These are phyloP conservation scores for Conidiobolus incongruus DNA, from an alignment of 371 early-diverging fungal genomes.

Conservation along the genomic window DNA sequence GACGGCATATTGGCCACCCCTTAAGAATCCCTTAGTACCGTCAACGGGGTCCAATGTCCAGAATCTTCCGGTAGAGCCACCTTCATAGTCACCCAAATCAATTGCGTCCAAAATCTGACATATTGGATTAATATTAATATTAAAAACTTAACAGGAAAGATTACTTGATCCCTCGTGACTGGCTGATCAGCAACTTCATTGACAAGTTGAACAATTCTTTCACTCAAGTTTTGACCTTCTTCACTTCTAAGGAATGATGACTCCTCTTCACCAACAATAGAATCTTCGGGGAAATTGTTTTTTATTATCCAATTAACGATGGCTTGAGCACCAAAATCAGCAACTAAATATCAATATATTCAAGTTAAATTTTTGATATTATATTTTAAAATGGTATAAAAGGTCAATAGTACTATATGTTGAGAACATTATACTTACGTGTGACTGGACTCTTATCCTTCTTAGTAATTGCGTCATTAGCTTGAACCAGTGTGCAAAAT, in stretches of 20 bases:
- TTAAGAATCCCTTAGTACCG: conserved; percentile 83
- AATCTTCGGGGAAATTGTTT: conserved; percentile 57
- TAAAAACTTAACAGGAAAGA: background rate
- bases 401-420: too few relatives aligned
- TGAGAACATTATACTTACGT: too few relatives aligned
- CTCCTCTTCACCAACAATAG: conserved; percentile 89
- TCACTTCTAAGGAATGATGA: conserved; percentile 56
- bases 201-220: conserved; percentile 55
- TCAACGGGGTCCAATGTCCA: conserved; percentile 97
- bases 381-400: too few relatives aligned
- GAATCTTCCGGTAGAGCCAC: conserved; percentile 56
- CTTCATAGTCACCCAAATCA: conserved; percentile 70
- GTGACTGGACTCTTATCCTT: conserved; percentile 90
- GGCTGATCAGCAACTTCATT: conserved; percentile 37
- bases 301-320: conserved; percentile 66
- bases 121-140: too few relatives aligned
- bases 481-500: conserved; percentile 50
- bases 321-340: conserved; percentile 89
- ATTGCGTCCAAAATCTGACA: conserved; percentile 52
- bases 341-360: conserved; percentile 30
- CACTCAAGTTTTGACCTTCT: conserved; percentile 31
- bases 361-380: too few relatives aligned
- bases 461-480: conserved; percentile 65
- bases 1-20: conserved; percentile 93
- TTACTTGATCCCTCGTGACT: conserved; percentile 39